Percentiles rank a stretch among this genome's conserved stretches.
Evolutionary conservation across 805 yeast genomes (phyloP).

Genomic region (Jamesozyma lodderae): DNA sequence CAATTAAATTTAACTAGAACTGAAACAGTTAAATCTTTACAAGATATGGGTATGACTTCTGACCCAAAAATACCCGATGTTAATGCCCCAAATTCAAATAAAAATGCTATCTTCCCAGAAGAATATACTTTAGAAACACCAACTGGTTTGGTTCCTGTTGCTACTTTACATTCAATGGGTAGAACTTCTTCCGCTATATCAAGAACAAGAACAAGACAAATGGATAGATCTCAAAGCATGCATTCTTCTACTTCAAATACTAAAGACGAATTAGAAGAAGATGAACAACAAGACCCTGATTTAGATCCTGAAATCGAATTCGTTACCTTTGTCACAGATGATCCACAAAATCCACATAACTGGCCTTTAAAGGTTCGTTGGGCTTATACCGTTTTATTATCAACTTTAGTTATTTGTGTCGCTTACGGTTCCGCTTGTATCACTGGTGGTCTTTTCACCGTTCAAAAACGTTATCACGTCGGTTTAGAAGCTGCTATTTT

Average conservation of each 20-base stretch:
- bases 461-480: conserved; percentile 58
- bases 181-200: conserved; percentile 36
- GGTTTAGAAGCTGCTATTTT: conserved; percentile 70
- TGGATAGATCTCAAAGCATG: conserved; percentile 10
- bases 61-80: conserved; percentile 47
- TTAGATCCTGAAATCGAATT: conserved; percentile 66
- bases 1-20: conserved; percentile 41
- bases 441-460: conserved; percentile 72
- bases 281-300: conserved; percentile 22
- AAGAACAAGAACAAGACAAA: conserved; percentile 32
- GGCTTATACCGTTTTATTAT: conserved; percentile 58
- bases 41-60: conserved; percentile 51
- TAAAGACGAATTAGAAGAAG: conserved; percentile 12
- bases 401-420: conserved; percentile 72
- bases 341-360: conserved; percentile 85
- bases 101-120: conserved; percentile 79
- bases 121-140: conserved; percentile 82
- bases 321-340: conserved; percentile 71
- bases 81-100: conserved; percentile 42
- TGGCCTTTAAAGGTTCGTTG: conserved; percentile 56
- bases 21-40: conserved; percentile 66
- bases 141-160: conserved; percentile 79
- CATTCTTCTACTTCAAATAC: conserved; percentile 7
- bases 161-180: conserved; percentile 61
- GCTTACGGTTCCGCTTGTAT: conserved; percentile 92